A percentile compares a stretch with the other conserved stretches of the same genome.
These are phyloP conservation scores for Dryadomyces quercus-mongolicae DNA, from an alignment of 2,329 filamentous ascomycete species.

Conservation along the genomic window DNA sequence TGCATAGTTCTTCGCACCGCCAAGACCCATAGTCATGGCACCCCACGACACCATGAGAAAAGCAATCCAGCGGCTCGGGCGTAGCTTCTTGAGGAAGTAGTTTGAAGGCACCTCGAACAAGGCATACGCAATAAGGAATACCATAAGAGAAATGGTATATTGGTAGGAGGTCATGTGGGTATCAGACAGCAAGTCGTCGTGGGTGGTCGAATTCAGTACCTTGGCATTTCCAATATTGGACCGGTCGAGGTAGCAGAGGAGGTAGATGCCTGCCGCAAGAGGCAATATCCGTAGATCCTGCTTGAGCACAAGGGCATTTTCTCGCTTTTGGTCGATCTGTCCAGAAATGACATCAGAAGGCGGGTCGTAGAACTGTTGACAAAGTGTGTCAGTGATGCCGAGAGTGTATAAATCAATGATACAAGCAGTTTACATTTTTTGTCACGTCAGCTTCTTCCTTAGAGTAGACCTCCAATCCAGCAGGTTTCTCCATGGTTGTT, in stretches of 20 bases:
- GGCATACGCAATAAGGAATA: constrained; percentile 48
- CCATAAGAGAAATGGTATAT: constrained; percentile 45
- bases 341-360: not conserved
- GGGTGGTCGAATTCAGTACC: constrained; percentile 47
- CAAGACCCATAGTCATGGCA: constrained; percentile 53
- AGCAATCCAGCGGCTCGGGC: constrained; percentile 50
- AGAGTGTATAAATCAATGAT: no score
- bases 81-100: constrained; percentile 49
- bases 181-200: constrained; percentile 49
- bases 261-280: constrained; percentile 49
- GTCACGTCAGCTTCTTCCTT: no score
- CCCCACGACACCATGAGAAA: constrained; percentile 59
- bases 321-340: constrained; percentile 7
- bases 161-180: constrained; percentile 48
- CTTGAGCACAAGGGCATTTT: constrained; percentile 35
- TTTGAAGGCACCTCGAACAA: constrained; percentile 56
- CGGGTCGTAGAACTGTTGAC: no score
- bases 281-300: constrained; percentile 54
- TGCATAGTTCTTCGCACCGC: constrained; percentile 47
- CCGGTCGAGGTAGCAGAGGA: constrained; percentile 56
- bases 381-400: no score
- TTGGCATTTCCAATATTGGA: constrained; percentile 60
- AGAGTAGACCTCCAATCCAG: no score
- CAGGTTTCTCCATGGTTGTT: no score
- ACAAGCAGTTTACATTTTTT: no score